Base-by-base conservation (phyloP, 2,329 filamentous ascomycete genomes). In the Dothistroma septosporum region DNA sequence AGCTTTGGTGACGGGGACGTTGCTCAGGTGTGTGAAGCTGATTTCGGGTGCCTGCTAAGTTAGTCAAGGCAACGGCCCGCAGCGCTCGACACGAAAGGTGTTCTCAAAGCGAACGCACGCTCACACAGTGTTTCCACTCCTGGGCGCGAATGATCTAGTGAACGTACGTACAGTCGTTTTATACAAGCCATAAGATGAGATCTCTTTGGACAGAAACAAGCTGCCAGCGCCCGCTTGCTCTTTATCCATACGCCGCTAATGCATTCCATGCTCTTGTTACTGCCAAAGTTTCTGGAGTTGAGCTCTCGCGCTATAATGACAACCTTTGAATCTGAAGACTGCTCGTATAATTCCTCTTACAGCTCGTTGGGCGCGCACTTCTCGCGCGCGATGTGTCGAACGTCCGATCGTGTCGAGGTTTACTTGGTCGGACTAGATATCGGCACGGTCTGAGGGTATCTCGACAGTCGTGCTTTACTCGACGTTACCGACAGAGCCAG, bases 401-500 rank as follows among this genome's bases (percentile, higher is more conserved):
- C 9, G 28, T 32, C 1, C n/a, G 28, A 12, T 32, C 49, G 16
- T 16, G 8, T 28, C 48, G 46, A 55, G 32, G 11, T 55, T 4
- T 21, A 24, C 37, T 28, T 10, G 21, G 5, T 49, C 16, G 24
- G 2, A 21, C 12, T 48, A 28, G 22, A 9, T 6, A 19, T 33
- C 21, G n/a, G 35, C 48, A 19, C 32, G 24, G 24, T 11, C 37
- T 28, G 8, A 10, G 14, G n/a, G 24, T 6, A 31, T 14, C 9
- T 21, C 35, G 44, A 32, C 28, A 14, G 32, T 16, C 16, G 10
- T 16, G 9, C 9, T 33, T 58, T 72, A 73, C 65, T 73, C 72
- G 59, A 73, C 70, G 33, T 54, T 70, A 32, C 61, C 64, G 56
- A 69, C 67, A 12, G 66, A 69, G 50, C 68, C 69, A 31, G 69